Base-by-base conservation (phyloP, 1,139 yeast species). In the Suhomyces terraborum region DNA sequence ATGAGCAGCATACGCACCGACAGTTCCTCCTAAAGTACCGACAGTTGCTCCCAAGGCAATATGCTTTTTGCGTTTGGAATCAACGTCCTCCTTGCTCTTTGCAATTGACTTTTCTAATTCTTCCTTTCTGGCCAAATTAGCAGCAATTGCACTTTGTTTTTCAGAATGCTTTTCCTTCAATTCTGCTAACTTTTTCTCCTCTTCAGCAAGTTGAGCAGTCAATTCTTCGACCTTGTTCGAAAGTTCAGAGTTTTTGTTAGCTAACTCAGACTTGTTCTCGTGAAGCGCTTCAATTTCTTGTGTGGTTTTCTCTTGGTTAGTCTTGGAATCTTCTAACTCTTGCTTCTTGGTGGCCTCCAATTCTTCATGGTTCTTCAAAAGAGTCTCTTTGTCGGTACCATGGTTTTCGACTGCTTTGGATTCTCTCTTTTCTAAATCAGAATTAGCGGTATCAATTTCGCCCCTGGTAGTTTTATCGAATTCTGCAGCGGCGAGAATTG, bases 261-360 rank as follows among this genome's bases (percentile, higher is more conserved):
- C 74, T 49, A 67, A 65, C 8, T 62, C 69, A 24, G 64, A 57
- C 51, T 75, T 75, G 51, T 66, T 67, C 22, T 69, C 69, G 44
- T 72, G 68, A 43, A 75, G 65, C 24, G 58, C 65, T 52, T 71
- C 78, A 47, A 75, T 74, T 45, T 66, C 75, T 37, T 66, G 66
- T 22, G 75, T 66, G 41, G 79, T 72, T 21, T 64, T 68, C 40
- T 64, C 73, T 57, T 78, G 82, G 37, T 62, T 62, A 12, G 63
- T 54, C 56, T 76, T 77, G 12, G 80, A 59, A 38, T 68, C 76
- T 49, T 69, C 77, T 48, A 77, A 65, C 48, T 75, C 82, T 47
- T 70, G 71, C 35, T 70, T 62, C 56, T 76, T 78, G 42, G 77
- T 71, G 23, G 70, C 70, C 42, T 66, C 71, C 53, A 74, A 65